phyloP scores from a whole-genome alignment of 2,329 filamentous ascomycete species.

The Cladophialophora psammophila region DNA sequence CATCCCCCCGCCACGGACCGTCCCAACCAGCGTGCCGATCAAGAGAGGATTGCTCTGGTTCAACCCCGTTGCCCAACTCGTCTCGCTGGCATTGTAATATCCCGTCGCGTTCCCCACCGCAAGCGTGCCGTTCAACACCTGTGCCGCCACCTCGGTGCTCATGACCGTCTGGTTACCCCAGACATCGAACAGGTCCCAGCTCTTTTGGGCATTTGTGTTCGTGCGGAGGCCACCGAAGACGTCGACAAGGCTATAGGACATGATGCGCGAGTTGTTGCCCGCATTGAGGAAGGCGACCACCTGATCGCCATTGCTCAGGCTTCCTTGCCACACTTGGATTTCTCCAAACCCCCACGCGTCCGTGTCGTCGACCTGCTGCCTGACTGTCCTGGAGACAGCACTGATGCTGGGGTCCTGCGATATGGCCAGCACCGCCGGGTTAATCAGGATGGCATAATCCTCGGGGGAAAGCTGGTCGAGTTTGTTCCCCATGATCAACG shows the following conservation, averaged over 20 bases:
- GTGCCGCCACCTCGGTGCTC: conserved; percentile 53
- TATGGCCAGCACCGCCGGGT: conserved; percentile 59
- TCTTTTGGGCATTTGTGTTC: conserved; percentile 51
- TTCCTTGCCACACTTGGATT: conserved; percentile 60
- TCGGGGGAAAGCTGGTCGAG: conserved; percentile 50
- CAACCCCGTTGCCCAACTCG: conserved; percentile 58
- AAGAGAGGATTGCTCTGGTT: conserved; percentile 52
- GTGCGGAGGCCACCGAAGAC: conserved; percentile 59
- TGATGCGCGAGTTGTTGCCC: conserved; percentile 50
- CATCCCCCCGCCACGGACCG: conserved; percentile 47
- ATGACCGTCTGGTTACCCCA: conserved; percentile 61
- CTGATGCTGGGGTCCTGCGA: conserved; percentile 56
- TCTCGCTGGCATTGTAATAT: conserved; percentile 59
- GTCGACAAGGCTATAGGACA: conserved; percentile 61
- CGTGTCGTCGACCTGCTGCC: conserved; percentile 51
- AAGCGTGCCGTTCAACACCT: conserved; percentile 52
- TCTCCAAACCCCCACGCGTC: conserved; percentile 56
- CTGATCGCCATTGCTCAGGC: conserved; percentile 55
- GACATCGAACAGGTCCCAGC: conserved; percentile 63
- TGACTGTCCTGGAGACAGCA: conserved; percentile 55
- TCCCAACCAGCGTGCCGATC: conserved; percentile 56
- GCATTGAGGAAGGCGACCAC: conserved; percentile 62
- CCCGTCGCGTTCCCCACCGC: conserved; percentile 44
- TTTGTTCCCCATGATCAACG: conserved; percentile 58
- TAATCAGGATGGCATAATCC: conserved; percentile 56